Conservation (phyloP, 768 basidiomycete genomes). For the Lentinula guzmanii region DNA sequence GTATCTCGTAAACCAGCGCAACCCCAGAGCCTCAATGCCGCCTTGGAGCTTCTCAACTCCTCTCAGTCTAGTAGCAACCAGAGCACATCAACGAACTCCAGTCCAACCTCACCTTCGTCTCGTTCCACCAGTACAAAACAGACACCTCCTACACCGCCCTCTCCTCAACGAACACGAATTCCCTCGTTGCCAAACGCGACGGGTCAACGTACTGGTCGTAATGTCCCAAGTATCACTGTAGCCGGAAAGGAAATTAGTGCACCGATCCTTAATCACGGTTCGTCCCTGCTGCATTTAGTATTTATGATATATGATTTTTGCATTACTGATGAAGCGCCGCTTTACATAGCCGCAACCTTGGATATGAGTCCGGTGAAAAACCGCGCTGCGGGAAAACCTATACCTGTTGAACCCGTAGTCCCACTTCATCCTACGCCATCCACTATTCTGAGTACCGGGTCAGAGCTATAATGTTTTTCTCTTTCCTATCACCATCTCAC, state of each 20-base stretch:
- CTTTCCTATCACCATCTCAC: constrained; percentile 10
- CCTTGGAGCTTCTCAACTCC: constrained; percentile 54
- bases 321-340: constrained; percentile 11
- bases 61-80: constrained; percentile 27
- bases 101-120: constrained; percentile 18
- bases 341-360: constrained; percentile 51
- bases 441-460: constrained; percentile 62
- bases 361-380: constrained; percentile 75
- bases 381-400: constrained; percentile 55
- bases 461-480: constrained; percentile 17
- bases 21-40: constrained; percentile 70
- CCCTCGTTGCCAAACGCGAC: constrained; percentile 30
- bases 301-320: not conserved
- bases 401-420: constrained; percentile 41
- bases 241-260: constrained; percentile 62
- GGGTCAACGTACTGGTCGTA: constrained; percentile 26
- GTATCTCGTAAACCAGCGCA: constrained; percentile 47
- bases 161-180: constrained; percentile 36
- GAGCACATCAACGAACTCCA: not conserved
- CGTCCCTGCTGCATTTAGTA: constrained; percentile 13
- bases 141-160: constrained; percentile 25
- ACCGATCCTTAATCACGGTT: constrained; percentile 69
- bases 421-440: constrained; percentile 24
- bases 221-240: constrained; percentile 34
- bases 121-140: constrained; percentile 11